Base-by-base conservation (phyloP, 2,329 filamentous ascomycete genomes). In the Purpureocillium lavendulum region DNA sequence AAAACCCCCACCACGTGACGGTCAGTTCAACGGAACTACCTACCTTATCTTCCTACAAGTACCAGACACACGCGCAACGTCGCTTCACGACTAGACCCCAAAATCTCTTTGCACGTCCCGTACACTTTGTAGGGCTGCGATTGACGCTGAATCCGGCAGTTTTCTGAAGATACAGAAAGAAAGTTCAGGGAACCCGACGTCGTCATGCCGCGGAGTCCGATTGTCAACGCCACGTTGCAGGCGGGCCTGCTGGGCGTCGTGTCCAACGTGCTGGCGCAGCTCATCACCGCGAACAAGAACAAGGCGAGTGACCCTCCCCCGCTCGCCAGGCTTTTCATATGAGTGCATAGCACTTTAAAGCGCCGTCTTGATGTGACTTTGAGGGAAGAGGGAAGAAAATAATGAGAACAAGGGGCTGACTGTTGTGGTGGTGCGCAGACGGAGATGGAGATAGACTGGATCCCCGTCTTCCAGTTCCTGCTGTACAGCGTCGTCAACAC, bases 251-350 rank as follows among this genome's bases (percentile, higher is more conserved):
- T 90, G 29, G 77, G 73, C 45, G 75, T 75, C 36, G 65, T 80
- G 13, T 86, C 84, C 44, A 88, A 87, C 54, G 56, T 88, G 18
- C 61, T 90, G 35, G 86, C 84, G 9, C 87, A 92, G 60, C 64
- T 69, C 41, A 74, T 92, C 44, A 71, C 71, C 7, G 73, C 80
- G 7, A 80, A 82, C 51, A 73, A 71, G 50, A 60, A 63, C 31
- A 65, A 74, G 51, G 83, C 84, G 67, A 44, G 66, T 36, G 16
- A n/a, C 30, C 15, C 17, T 5, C 32, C 29, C 11, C n/a, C n/a
- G 18, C 2, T 5, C 9, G 3, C 7, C 10, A 21, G 11, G 7
- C 18, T 30, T n/a, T 24, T 26, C 10, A 26, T 26, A 10, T 26
- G 21, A n/a, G n/a, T n/a, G n/a, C n/a, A n/a, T n/a, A n/a, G n/a